A percentile compares a stretch with the other conserved stretches of the same genome.
These are phyloP conservation scores for Noccaea bulbosa DNA, from an alignment of 345 rosid genomes.

Conservation along the genomic window DNA sequence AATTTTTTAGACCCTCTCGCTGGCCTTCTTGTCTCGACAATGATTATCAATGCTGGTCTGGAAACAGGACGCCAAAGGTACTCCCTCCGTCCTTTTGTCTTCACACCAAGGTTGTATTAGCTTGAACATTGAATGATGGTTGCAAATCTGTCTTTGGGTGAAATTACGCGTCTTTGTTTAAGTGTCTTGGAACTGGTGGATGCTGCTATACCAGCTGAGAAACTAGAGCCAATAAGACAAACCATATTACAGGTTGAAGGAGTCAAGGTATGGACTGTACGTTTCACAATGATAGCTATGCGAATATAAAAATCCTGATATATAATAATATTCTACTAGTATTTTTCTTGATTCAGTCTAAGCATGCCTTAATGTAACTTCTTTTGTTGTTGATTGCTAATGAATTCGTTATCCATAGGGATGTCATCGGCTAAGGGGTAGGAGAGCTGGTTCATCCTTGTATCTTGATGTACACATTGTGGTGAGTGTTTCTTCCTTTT, in stretches of 20 bases:
- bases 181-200: slow-evolving; percentile 95
- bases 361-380: slow-evolving; percentile 21
- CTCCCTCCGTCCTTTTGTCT: slow-evolving; percentile 3
- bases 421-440: slow-evolving; percentile 93
- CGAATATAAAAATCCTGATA: not conserved
- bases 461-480: slow-evolving; percentile 93
- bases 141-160: slow-evolving; percentile 24
- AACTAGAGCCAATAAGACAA: slow-evolving; percentile 66
- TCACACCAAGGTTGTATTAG: slow-evolving; percentile 10
- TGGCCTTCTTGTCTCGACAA: slow-evolving; percentile 85
- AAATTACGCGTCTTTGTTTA: slow-evolving; percentile 43
- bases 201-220: slow-evolving; percentile 83
- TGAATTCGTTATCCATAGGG: slow-evolving; percentile 54
- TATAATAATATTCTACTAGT: slow-evolving; percentile 16
- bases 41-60: slow-evolving; percentile 82
- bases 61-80: slow-evolving; percentile 92
- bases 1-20: slow-evolving; percentile 91
- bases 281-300: slow-evolving; percentile 21
- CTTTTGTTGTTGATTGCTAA: slow-evolving; percentile 4
- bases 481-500: slow-evolving; percentile 51
- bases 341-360: slow-evolving; percentile 9
- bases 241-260: slow-evolving; percentile 82
- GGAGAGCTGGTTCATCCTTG: slow-evolving; percentile 90
- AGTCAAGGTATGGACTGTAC: slow-evolving; percentile 63
- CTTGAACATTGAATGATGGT: slow-evolving; percentile 17